Base-by-base conservation (phyloP, 306 rosid genomes). In the Fragaria iinumae region DNA sequence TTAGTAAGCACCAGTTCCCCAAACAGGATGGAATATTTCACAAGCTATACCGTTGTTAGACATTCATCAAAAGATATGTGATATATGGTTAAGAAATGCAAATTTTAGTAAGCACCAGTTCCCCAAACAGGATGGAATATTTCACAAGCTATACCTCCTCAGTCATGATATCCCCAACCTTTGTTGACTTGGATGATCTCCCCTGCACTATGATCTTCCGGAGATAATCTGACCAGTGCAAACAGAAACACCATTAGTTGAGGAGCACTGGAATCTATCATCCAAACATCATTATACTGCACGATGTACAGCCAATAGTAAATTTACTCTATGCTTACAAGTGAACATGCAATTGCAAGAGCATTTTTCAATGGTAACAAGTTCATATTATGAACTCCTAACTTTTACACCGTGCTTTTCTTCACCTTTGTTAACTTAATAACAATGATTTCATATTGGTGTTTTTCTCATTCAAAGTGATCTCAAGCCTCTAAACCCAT, bases 181-280 rank as follows among this genome's bases (percentile, higher is more conserved):
- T 96, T 29, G 99, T 96, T 66, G 97, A 88, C 86, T 96, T 96
- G 86, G 99, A 96, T 62, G 99, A 96, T 79, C 98, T 91, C 72
- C 99, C 99, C 85, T 96, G 99, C 77, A 96, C 97, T 21, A 96
- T 92, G 89, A 96, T 96, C 96, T 96, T 96, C 84, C 99, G 78
- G 71, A 96, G 91, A 83, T 96, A 96, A 91, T 96, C 99, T 96
- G 87, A 29, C 56, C 72, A 83, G 23, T 21, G 2, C 55, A 63
- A 23, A 63, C 48, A 69, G 18, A 60, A 38, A 79, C 14, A 45
- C 11, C 10, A 53, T 45, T 50, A 20, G 29, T 20, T 41, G 32
- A 10, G 57, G 65, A 64, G 53, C 23, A 8, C 55, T 3, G 21
- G 32, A 44, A 38, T 34, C 41, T 49, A 38, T 11, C 72, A 56